Percentiles rank a stretch among this genome's conserved stretches.
phyloP scores from a whole-genome alignment of 2,329 filamentous ascomycete genomes.

The Didymosphaeria variabile region DNA sequence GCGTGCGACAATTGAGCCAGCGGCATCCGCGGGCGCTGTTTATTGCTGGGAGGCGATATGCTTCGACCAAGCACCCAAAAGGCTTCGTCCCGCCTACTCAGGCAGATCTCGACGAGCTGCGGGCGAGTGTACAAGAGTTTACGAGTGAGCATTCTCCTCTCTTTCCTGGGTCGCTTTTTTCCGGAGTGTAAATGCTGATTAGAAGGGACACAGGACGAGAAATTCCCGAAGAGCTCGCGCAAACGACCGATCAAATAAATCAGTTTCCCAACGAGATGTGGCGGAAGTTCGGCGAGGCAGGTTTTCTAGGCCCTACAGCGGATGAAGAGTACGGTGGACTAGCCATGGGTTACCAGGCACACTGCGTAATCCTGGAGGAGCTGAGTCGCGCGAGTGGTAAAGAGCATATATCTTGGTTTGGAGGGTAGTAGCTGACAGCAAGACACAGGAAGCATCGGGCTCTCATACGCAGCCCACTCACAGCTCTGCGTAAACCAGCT shows the following conservation, averaged over 20 bases:
- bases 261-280: constrained; percentile 92
- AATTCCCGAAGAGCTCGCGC: constrained; percentile 83
- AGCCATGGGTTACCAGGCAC: constrained; percentile 94
- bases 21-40: constrained; percentile 28
- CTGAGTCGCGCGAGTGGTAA: constrained; percentile 81
- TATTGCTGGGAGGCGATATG: constrained; percentile 47
- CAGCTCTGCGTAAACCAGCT: constrained; percentile 97
- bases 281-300: constrained; percentile 90
- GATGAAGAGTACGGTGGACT: constrained; percentile 91
- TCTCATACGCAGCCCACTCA: constrained; percentile 95
- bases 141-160: constrained; percentile 57
- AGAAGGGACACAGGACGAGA: constrained; percentile 69
- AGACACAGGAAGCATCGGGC: constrained; percentile 71
- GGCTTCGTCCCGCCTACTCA: constrained; percentile 74
- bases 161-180: not conserved
- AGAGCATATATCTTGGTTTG: not conserved
- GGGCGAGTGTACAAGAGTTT: constrained; percentile 88
- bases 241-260: constrained; percentile 84
- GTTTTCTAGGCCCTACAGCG: constrained; percentile 89
- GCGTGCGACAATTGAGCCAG: constrained; percentile 46
- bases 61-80: constrained; percentile 74
- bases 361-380: constrained; percentile 96
- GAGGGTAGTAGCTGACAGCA: not conserved
- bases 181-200: not conserved
- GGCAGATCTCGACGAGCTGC: constrained; percentile 79